phyloP scores from a whole-genome alignment of 495 filamentous ascomycete species.

The Penicillium crystallinum region DNA sequence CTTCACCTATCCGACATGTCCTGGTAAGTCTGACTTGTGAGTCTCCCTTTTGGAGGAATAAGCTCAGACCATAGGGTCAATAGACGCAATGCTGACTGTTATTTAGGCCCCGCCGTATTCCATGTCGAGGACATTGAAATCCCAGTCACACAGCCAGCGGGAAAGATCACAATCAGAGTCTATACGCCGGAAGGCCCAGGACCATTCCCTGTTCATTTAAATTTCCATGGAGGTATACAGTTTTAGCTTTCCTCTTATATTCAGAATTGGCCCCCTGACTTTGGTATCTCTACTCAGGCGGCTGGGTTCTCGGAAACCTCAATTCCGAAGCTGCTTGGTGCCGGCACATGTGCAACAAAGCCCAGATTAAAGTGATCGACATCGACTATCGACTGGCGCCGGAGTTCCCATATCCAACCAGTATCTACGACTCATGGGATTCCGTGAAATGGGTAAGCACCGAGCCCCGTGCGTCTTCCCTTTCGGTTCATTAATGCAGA shows the following conservation, averaged over 20 bases:
- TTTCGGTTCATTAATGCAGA: neutral
- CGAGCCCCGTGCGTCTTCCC: too few species aligned
- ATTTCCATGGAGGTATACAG: constrained; percentile 33
- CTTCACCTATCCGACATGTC: constrained; percentile 30
- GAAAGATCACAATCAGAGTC: constrained; percentile 36
- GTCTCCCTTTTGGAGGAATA: too few species aligned
- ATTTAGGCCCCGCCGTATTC: constrained; percentile 24
- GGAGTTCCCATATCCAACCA: constrained; percentile 25
- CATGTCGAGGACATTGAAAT: constrained; percentile 27
- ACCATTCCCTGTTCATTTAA: constrained; percentile 40
- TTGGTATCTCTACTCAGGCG: constrained; percentile 14
- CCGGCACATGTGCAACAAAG: constrained; percentile 38
- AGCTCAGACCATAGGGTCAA: too few species aligned
- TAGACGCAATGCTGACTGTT: neutral
- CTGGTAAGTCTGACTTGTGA: constrained; percentile 14
- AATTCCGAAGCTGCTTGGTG: constrained; percentile 35
- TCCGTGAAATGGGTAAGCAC: constrained; percentile 32
- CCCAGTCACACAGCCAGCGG: constrained; percentile 29
- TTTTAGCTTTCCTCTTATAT: neutral
- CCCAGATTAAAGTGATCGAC: constrained; percentile 39
- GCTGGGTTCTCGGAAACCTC: constrained; percentile 43
- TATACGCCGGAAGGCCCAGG: constrained; percentile 28
- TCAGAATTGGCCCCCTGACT: neutral
- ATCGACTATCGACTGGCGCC: constrained; percentile 33
- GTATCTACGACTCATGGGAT: constrained; percentile 33